A percentile compares a stretch with the other conserved stretches of the same genome.
phyloP scores from a whole-genome alignment of 257 asterid species.

The Thymus mandschuricus region DNA sequence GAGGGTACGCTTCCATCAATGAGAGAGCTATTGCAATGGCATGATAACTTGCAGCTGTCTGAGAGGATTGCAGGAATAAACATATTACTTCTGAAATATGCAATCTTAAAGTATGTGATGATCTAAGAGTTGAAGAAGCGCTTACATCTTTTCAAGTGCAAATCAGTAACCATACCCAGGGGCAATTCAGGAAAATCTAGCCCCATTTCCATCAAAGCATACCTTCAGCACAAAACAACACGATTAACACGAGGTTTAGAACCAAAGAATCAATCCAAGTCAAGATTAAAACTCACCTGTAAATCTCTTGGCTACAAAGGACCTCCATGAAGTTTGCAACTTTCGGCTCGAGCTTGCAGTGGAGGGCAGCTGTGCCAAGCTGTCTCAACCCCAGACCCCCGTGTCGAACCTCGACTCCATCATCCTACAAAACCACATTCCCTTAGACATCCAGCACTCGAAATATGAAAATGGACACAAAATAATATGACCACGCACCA shows the following conservation, averaged over 20 bases:
- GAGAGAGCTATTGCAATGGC: too few species aligned
- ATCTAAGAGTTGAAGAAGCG: background rate
- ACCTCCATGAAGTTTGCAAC: conserved; percentile 81
- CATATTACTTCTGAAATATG: too few species aligned
- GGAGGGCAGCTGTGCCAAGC: conserved; percentile 67
- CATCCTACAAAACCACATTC: conserved; percentile 48
- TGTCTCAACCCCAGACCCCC: conserved; percentile 83
- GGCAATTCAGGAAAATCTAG: conserved; percentile 78
- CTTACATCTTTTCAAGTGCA: conserved; percentile 73
- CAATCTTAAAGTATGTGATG: too few species aligned
- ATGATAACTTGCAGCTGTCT: too few species aligned
- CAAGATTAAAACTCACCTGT: conserved; percentile 65
- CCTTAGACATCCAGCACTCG: background rate
- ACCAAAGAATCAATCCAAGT: too few species aligned
- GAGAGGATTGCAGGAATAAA: too few species aligned
- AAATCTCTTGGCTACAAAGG: conserved; percentile 80
- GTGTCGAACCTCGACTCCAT: conserved; percentile 82
- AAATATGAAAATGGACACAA: background rate
- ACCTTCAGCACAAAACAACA: conserved; percentile 41
- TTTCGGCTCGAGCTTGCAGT: conserved; percentile 73
- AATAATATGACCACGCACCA: conserved; percentile 41
- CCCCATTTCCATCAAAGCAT: conserved; percentile 89
- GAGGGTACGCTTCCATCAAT: too few species aligned
- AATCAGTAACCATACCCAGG: conserved; percentile 70
- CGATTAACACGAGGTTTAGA: too few species aligned